A percentile compares a stretch with the other conserved stretches of the same genome.
Conservation (phyloP, 352 stramenopile genomes). For the Aphanomyces invadans region DNA sequence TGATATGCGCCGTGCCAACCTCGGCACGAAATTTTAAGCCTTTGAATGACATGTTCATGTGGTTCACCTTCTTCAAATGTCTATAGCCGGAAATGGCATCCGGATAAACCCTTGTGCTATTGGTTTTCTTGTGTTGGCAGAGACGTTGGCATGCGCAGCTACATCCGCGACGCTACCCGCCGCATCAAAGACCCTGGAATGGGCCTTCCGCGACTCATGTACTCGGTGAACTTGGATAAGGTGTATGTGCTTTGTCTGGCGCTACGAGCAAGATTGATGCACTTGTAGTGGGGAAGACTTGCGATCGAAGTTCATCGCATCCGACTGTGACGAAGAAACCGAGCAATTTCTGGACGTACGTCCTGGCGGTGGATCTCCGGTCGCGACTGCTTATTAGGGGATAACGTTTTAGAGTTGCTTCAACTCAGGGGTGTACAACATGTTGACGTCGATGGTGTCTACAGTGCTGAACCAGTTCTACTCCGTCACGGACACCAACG, state of each 20-base stretch:
- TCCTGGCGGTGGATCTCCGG: no score
- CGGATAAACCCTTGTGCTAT: no score
- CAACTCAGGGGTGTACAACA: constrained; percentile 57
- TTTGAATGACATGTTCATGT: no score
- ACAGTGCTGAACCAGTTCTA: constrained; percentile 66
- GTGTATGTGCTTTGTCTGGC: constrained; percentile 52
- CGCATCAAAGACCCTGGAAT: constrained; percentile 40
- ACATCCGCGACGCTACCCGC: constrained; percentile 53
- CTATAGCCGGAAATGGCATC: no score
- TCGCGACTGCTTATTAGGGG: no score
- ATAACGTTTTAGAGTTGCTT: constrained; percentile 54
- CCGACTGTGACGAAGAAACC: constrained; percentile 72
- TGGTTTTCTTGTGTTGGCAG: no score
- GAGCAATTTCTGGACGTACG: constrained; percentile 58
- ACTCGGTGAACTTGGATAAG: constrained; percentile 42
- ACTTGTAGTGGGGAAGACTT: constrained; percentile 30
- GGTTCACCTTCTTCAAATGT: background rate
- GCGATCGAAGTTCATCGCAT: constrained; percentile 50
- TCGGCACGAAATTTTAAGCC: background rate
- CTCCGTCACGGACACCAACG: constrained; percentile 74
- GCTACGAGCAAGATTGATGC: no score
- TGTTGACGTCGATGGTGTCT: constrained; percentile 38
- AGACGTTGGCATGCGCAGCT: constrained; percentile 86
- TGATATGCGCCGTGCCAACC: background rate
- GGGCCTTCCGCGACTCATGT: constrained; percentile 50